A percentile compares a stretch with the other conserved stretches of the same genome.
These are phyloP conservation scores for Colletotrichum sp. DNA, from an alignment of 2,329 filamentous ascomycete genomes.

Conservation along the genomic window DNA sequence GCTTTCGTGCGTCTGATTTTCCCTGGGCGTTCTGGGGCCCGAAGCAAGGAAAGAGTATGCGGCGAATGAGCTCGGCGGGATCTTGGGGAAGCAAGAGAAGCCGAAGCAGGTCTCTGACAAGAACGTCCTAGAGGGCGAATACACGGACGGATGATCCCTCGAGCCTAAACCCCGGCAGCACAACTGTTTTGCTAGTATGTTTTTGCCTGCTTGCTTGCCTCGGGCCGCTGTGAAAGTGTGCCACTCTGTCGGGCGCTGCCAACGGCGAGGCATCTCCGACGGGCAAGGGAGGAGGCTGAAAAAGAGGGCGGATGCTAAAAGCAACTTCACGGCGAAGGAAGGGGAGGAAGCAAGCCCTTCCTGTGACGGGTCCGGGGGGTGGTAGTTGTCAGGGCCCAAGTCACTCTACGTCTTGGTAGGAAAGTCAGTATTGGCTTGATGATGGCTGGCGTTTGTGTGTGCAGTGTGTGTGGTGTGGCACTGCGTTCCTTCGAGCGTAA, in stretches of 20 bases:
- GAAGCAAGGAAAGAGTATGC: neutral
- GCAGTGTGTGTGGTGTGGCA: neutral
- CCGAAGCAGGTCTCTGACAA: constrained; percentile 43
- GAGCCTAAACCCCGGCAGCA: neutral
- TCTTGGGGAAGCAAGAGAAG: constrained; percentile 33
- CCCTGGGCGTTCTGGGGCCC: neutral
- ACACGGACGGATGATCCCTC: constrained; percentile 21
- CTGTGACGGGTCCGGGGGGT: neutral
- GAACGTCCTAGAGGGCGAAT: constrained; percentile 29
- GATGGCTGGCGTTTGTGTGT: neutral
- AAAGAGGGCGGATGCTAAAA: neutral
- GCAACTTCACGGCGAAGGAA: neutral
- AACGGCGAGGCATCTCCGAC: neutral
- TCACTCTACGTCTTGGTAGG: neutral
- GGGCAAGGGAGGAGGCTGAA: neutral
- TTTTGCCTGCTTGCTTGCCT: neutral
- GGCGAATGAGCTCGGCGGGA: neutral
- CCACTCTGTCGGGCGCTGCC: neutral
- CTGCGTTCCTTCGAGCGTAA: neutral
- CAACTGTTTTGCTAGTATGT: neutral
- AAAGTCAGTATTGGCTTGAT: neutral
- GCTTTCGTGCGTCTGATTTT: neutral
- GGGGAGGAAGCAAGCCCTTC: neutral
- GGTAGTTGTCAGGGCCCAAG: neutral
- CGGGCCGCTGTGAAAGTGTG: neutral